phyloP scores from a whole-genome alignment of 345 rosid genomes.

The Carallia pectinifolia region DNA sequence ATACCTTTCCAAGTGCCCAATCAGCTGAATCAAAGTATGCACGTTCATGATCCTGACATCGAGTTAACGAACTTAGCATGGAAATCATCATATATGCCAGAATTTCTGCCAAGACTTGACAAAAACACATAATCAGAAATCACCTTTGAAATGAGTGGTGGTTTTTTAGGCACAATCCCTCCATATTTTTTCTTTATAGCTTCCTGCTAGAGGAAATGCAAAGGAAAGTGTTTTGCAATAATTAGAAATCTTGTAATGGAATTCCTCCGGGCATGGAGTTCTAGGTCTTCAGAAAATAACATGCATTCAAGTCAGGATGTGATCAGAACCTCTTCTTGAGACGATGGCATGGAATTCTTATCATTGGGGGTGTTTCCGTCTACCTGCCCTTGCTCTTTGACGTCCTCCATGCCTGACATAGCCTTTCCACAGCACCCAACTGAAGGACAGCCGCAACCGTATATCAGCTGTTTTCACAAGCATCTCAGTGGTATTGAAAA shows the following conservation, averaged over 20 bases:
- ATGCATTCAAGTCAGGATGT: background rate
- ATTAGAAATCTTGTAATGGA: background rate
- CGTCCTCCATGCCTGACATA: slow-evolving; percentile 53
- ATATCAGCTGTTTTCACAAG: no score
- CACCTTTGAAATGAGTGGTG: slow-evolving; percentile 99
- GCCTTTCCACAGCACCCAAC: slow-evolving; percentile 41
- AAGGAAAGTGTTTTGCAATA: background rate
- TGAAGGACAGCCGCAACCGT: slow-evolving; percentile 35
- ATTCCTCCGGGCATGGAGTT: background rate
- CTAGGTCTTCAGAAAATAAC: slow-evolving; percentile 6
- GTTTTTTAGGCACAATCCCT: slow-evolving; percentile 93
- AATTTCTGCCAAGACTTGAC: background rate
- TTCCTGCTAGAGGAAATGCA: slow-evolving; percentile 46
- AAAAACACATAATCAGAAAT: background rate
- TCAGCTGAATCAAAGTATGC: slow-evolving; percentile 99
- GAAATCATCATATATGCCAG: slow-evolving; percentile 7
- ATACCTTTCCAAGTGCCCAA: slow-evolving; percentile 99
- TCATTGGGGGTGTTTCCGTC: slow-evolving; percentile 42
- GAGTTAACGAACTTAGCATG: slow-evolving; percentile 16
- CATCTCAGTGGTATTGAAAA: no score
- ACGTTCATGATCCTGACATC: slow-evolving; percentile 83
- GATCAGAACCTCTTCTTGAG: slow-evolving; percentile 61
- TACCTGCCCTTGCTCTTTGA: slow-evolving; percentile 46
- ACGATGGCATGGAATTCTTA: slow-evolving; percentile 49
- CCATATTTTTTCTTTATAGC: slow-evolving; percentile 85